Conservation (phyloP, 73 alveolate species). For the Loxodes magnus region DNA sequence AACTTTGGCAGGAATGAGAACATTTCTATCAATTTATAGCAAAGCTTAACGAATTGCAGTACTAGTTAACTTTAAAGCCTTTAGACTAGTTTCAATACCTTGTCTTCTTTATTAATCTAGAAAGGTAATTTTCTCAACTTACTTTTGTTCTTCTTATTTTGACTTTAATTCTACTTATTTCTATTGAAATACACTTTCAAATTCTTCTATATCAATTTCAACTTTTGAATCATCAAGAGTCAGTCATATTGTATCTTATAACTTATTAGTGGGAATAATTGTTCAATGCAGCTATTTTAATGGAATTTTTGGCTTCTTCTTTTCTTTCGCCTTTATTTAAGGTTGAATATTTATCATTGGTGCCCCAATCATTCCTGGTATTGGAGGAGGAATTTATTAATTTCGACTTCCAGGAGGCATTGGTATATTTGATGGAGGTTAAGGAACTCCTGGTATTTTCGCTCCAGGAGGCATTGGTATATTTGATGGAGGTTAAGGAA, state of each 20-base stretch:
- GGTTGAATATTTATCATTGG: slow-evolving; percentile 26
- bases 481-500: slow-evolving; percentile 20
- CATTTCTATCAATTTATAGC: slow-evolving; percentile 34
- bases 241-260: slow-evolving; percentile 56
- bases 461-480: slow-evolving; percentile 17
- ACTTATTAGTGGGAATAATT: slow-evolving; percentile 17
- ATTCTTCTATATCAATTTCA: slow-evolving; percentile 35
- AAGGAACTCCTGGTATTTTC: slow-evolving; percentile 30
- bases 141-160: slow-evolving; percentile 18
- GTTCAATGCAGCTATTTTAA: slow-evolving; percentile 61
- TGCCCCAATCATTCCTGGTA: slow-evolving; percentile 30
- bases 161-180: slow-evolving; percentile 16
- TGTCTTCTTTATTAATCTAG: slow-evolving; percentile 37
- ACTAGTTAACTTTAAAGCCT: slow-evolving; percentile 42
- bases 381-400: slow-evolving; percentile 40
- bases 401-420: slow-evolving; percentile 48
- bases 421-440: slow-evolving; percentile 24
- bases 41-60: slow-evolving; percentile 48
- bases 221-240: slow-evolving; percentile 55
- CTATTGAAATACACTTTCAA: slow-evolving; percentile 36
- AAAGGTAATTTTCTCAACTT: slow-evolving; percentile 26
- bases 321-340: slow-evolving; percentile 21
- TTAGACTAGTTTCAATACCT: slow-evolving; percentile 37
- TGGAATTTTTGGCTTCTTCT: slow-evolving; percentile 51
- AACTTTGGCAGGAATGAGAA: slow-evolving; percentile 31